phyloP scores from a whole-genome alignment of 306 rosid species.

The Prosopis cineraria region DNA sequence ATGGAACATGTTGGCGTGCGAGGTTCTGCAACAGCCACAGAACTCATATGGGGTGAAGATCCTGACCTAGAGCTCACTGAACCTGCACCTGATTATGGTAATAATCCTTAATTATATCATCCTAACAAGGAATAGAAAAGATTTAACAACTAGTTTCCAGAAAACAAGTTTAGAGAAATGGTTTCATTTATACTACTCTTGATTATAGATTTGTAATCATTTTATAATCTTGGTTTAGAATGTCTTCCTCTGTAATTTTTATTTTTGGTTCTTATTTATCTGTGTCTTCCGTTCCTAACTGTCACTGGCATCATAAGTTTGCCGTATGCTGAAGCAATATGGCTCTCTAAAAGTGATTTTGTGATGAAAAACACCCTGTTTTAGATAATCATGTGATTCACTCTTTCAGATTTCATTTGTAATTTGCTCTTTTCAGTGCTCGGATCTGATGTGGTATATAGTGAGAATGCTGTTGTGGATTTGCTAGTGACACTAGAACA shows the following conservation, averaged over 20 bases:
- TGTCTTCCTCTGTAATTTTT: neutral
- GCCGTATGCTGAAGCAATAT: neutral
- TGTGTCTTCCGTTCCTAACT: neutral
- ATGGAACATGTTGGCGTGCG: constrained; percentile 51
- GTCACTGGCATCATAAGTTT: neutral
- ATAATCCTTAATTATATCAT: constrained; percentile 4
- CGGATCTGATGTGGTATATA: constrained; percentile 85
- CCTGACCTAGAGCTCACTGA: constrained; percentile 58
- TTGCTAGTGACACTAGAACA: constrained; percentile 65
- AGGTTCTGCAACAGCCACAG: constrained; percentile 64
- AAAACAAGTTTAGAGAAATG: constrained; percentile 3
- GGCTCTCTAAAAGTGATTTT: neutral
- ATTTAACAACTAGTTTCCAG: constrained; percentile 3
- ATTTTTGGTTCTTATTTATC: neutral
- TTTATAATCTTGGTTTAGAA: constrained; percentile 3
- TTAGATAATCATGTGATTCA: neutral
- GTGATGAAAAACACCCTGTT: neutral
- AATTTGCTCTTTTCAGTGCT: constrained; percentile 51
- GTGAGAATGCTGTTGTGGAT: constrained; percentile 74
- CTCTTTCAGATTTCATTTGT: neutral
- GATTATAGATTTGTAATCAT: neutral
- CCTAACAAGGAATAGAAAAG: neutral
- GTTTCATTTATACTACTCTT: constrained; percentile 7
- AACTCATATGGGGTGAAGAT: constrained; percentile 81
- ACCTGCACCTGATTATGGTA: constrained; percentile 74